Base-by-base conservation (phyloP, 2,329 filamentous ascomycete genomes). In the Tolypocladium paradoxum region DNA sequence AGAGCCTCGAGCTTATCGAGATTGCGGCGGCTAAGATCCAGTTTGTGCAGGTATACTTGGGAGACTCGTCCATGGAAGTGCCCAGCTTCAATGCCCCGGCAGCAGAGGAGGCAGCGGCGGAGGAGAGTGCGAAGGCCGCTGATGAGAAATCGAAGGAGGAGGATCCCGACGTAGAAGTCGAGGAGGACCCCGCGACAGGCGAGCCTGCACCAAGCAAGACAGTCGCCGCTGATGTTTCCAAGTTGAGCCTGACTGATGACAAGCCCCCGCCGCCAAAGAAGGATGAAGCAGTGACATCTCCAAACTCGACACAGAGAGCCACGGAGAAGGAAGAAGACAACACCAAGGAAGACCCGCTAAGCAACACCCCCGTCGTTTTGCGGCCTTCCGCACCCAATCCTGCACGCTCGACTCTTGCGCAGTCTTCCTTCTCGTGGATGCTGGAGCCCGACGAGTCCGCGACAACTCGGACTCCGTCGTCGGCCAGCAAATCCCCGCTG, bases 351-450 rank as follows among this genome's bases (percentile, higher is more conserved):
- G 48, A 54, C 8, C 5, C 51, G n/a, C 6, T n/a, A 51, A 38
- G 22, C 49, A 48, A 45, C 46, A n/a, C 37, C 2, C 31, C 57
- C 18, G 49, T 37, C n/a, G 49, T 52, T 20, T 37, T 53, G 43
- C 58, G 60, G 4, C 67, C 55, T 52, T 61, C 63, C 48, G 68
- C 56, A 58, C 70, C 78, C 2, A 76, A 82, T 18, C 81, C 80
- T 0, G 81, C 81, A 22, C 77, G 84, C 24, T 86, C 85, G 4
- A 81, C 77, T 0, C 74, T 90, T 35, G 84, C 85, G 1, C 85
- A 88, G 58, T 89, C 87, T 8, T 86, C 84, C 4, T 90, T 89
- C 65, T 84, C 86, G 1, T 90, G 85, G 84, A 90, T 90, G 85
- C 74, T 90, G 2, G 83, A 84, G 58, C 78, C 77, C 3, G 76